Conservation (phyloP, 371 early-diverging fungal genomes). For the Encephalitozoon cuniculi region DNA sequence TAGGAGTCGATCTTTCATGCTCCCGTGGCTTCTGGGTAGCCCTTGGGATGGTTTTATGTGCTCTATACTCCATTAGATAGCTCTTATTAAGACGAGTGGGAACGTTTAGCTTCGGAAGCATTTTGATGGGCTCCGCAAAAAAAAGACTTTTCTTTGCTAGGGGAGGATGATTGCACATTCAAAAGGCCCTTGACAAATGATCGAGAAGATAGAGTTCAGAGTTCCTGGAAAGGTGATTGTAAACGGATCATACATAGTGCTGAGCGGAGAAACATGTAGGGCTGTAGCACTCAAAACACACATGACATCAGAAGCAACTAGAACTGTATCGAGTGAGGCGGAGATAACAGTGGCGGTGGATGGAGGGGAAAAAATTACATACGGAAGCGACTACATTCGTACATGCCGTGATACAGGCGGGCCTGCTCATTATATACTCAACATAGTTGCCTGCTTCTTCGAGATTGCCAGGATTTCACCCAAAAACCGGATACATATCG, state of each 20-base stretch:
- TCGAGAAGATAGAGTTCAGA: neutral
- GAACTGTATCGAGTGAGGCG: neutral
- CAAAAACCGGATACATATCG: neutral
- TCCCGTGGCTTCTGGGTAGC: neutral
- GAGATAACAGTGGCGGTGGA: neutral
- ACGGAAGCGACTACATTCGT: neutral
- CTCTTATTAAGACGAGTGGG: conserved; percentile 18
- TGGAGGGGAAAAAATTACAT: neutral
- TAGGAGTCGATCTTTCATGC: neutral
- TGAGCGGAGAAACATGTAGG: neutral
- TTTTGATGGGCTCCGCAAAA: neutral
- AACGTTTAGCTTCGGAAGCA: conserved; percentile 31
- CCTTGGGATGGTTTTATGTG: neutral
- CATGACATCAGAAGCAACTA: neutral
- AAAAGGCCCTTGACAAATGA: neutral
- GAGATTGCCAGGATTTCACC: neutral
- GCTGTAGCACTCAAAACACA: neutral
- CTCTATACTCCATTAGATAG: conserved; percentile 24
- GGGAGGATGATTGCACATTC: neutral
- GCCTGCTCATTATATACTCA: neutral
- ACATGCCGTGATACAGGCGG: neutral
- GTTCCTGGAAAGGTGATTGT: conserved; percentile 39
- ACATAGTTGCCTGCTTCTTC: neutral
- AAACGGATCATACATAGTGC: conserved; percentile 36
- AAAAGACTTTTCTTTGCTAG: neutral